phyloP scores from a whole-genome alignment of 176 grass and related monocot genomes.

The sorghum (Sorghum bicolor) region Sorghum_bicolor_NCBIv3 NC_012879.2:53615501-53616000 shows the following conservation, averaged over 20 bases:
- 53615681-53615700: background rate
- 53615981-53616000: background rate
- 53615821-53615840: background rate
- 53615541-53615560: conserved; percentile 37
- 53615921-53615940: background rate
- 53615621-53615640: background rate
- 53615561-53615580: background rate
- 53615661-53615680: background rate
- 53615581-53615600: background rate
- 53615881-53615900: background rate
- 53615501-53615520: conserved; percentile 15
- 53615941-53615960: background rate
- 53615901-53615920: background rate
- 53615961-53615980: background rate
- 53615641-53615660: conserved; percentile 20
- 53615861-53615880: background rate
- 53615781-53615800: background rate
- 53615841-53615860: background rate
- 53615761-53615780: background rate
- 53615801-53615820: background rate
- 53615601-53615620: background rate
- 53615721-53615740: background rate
- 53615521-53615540: conserved; percentile 26
- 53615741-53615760: background rate
- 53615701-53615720: background rate